Evolutionary conservation across 1,284 basidiomycete species (phyloP).

Genomic region (Ceratobasidium sp.): DNA sequence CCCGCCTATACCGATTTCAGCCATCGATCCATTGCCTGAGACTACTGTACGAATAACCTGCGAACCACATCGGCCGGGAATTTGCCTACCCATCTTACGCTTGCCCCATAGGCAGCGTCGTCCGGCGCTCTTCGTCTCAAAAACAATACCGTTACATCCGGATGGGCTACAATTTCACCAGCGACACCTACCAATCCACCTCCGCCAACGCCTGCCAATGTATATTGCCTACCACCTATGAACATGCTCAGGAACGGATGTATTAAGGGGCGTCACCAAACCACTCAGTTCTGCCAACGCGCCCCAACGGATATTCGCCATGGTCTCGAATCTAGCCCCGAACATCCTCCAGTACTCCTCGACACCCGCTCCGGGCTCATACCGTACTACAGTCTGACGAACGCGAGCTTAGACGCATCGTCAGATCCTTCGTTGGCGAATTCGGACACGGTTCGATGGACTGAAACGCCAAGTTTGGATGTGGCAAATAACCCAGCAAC

Average conservation of each 20-base stretch:
- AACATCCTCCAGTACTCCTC: slow-evolving; percentile 15
- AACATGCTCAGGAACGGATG: slow-evolving; percentile 58
- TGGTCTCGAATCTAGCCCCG: slow-evolving; percentile 21
- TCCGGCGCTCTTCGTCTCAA: slow-evolving; percentile 41
- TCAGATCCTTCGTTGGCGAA: slow-evolving; percentile 3
- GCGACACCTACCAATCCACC: slow-evolving; percentile 48
- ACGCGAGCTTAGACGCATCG: not conserved
- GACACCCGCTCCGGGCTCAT: slow-evolving; percentile 33
- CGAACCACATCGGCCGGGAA: slow-evolving; percentile 1
- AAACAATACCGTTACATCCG: slow-evolving; percentile 42
- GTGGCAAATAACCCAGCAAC: slow-evolving; percentile 62
- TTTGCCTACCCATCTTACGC: not conserved
- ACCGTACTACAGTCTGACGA: slow-evolving; percentile 41
- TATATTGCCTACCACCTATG: not conserved
- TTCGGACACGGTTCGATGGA: slow-evolving; percentile 53
- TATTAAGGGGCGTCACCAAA: slow-evolving; percentile 73
- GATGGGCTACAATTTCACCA: slow-evolving; percentile 42
- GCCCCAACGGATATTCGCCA: slow-evolving; percentile 70
- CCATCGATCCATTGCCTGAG: not conserved
- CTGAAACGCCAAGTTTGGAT: slow-evolving; percentile 58
- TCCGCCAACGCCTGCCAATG: slow-evolving; percentile 49
- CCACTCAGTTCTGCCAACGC: slow-evolving; percentile 74
- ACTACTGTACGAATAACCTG: not conserved
- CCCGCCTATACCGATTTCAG: not conserved
- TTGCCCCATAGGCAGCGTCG: slow-evolving; percentile 17